phyloP scores from a whole-genome alignment of 441 rosid genomes.

The Hypseocharis bilobata region DNA sequence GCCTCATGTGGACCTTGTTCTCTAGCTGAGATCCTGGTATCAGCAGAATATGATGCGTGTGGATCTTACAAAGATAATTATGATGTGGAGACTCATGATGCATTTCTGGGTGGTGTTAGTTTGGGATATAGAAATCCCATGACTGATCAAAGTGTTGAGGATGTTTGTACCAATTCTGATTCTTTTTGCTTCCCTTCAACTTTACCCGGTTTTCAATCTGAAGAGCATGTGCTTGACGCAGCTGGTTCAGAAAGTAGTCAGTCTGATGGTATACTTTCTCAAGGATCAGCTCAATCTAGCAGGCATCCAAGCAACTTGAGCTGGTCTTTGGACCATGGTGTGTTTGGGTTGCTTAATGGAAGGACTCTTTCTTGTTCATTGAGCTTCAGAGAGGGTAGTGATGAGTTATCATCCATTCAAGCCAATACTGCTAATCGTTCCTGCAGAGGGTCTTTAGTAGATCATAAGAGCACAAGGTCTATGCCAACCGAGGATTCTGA shows the following conservation, averaged over 20 bases:
- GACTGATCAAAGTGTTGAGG: slow-evolving; percentile 24
- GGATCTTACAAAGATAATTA: slow-evolving; percentile 34
- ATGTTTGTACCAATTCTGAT: slow-evolving; percentile 42
- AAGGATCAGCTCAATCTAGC: slow-evolving; percentile 26
- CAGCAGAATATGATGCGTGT: slow-evolving; percentile 35
- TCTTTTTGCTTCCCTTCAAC: slow-evolving; percentile 67
- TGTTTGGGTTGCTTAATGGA: slow-evolving; percentile 41
- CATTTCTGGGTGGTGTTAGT: slow-evolving; percentile 27
- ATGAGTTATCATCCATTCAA: slow-evolving; percentile 29
- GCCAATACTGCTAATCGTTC: slow-evolving; percentile 30
- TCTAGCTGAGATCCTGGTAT: slow-evolving; percentile 36
- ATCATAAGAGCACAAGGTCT: slow-evolving; percentile 25
- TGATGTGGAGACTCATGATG: slow-evolving; percentile 24
- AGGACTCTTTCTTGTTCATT: slow-evolving; percentile 48
- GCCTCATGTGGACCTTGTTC: slow-evolving; percentile 37
- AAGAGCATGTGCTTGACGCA: slow-evolving; percentile 21
- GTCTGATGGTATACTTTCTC: slow-evolving; percentile 26
- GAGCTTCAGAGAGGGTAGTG: slow-evolving; percentile 29
- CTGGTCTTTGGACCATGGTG: slow-evolving; percentile 39
- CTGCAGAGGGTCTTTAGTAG: slow-evolving; percentile 31
- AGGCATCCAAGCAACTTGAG: slow-evolving; percentile 31
- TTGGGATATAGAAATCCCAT: slow-evolving; percentile 28
- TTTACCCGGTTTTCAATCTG: slow-evolving; percentile 34
- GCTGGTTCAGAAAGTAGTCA: slow-evolving; percentile 31
- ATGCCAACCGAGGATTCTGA: slow-evolving; percentile 29